Conservation (phyloP, 2,329 filamentous ascomycete genomes). For the Aspergillus candidus region DNA sequence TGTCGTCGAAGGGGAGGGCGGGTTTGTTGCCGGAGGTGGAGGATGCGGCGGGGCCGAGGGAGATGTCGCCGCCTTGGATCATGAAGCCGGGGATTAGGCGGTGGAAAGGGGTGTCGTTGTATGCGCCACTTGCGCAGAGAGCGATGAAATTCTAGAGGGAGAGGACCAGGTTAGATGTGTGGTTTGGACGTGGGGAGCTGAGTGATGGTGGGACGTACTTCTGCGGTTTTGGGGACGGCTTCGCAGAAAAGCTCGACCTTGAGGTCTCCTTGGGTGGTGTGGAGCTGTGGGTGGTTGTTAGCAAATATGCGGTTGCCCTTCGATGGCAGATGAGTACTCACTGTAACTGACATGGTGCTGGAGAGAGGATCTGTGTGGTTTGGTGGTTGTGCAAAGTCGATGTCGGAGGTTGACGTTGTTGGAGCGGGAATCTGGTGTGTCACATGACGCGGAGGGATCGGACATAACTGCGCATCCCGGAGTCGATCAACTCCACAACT, state of each 20-base stretch:
- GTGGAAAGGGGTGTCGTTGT: constrained; percentile 58
- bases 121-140: constrained; percentile 56
- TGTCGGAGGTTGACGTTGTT: no score
- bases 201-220: constrained; percentile 46
- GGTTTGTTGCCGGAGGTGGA: constrained; percentile 33
- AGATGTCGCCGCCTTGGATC: constrained; percentile 55
- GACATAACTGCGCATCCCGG: no score
- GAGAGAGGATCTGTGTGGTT: no score
- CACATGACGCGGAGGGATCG: no score
- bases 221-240: constrained; percentile 83
- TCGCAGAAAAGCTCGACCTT: constrained; percentile 97
- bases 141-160: constrained; percentile 56
- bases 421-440: no score
- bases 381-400: no score
- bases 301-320: background rate
- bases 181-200: background rate
- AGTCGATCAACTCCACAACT: no score
- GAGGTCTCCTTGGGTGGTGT: constrained; percentile 82
- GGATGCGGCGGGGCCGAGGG: constrained; percentile 39
- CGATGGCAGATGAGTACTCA: constrained; percentile 12
- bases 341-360: constrained; percentile 30
- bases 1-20: constrained; percentile 40
- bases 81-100: constrained; percentile 59
- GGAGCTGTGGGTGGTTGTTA: constrained; percentile 46
- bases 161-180: background rate